Evolutionary conservation across 495 filamentous ascomycete genomes (phyloP).

Genomic region (Cercophora scortea): DNA sequence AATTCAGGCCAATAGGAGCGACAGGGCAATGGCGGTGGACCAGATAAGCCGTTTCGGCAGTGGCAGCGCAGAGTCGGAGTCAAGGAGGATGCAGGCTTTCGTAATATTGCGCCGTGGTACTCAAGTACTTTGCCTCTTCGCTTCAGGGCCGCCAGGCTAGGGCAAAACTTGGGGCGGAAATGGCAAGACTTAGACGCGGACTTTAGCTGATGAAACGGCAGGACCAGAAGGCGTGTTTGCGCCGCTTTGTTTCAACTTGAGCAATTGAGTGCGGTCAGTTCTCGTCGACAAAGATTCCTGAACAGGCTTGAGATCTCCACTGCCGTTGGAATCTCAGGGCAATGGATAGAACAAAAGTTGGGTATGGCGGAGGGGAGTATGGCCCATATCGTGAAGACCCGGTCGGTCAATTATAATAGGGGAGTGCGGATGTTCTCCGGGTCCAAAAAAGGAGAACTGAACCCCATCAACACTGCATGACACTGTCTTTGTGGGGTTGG

Average conservation of each 20-base stretch:
- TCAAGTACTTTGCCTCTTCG: too few relatives aligned
- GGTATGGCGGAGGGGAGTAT: too few relatives aligned
- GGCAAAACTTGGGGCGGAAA: neutral
- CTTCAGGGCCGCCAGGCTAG: neutral
- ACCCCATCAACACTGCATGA: slow-evolving; percentile 8
- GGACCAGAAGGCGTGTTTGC: neutral
- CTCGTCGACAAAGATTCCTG: neutral
- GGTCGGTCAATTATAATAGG: too few relatives aligned
- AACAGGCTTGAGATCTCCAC: neutral
- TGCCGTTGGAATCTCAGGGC: neutral
- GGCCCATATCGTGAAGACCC: too few relatives aligned
- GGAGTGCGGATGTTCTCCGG: too few relatives aligned
- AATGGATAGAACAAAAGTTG: neutral
- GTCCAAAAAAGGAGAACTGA: neutral
- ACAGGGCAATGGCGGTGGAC: neutral
- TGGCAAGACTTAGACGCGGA: neutral
- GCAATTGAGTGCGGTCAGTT: neutral
- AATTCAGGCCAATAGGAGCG: slow-evolving; percentile 2
- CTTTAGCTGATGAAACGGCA: neutral
- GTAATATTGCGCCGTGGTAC: neutral
- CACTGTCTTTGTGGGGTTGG: slow-evolving; percentile 2
- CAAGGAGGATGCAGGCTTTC: neutral
- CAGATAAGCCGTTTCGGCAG: slow-evolving; percentile 4
- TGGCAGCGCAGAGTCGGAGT: neutral
- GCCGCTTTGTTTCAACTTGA: neutral